A percentile compares a stretch with the other conserved stretches of the same genome.
These are phyloP conservation scores for Aspergillus coremiiformis DNA, from an alignment of 495 filamentous ascomycete genomes.

Conservation along the genomic window DNA sequence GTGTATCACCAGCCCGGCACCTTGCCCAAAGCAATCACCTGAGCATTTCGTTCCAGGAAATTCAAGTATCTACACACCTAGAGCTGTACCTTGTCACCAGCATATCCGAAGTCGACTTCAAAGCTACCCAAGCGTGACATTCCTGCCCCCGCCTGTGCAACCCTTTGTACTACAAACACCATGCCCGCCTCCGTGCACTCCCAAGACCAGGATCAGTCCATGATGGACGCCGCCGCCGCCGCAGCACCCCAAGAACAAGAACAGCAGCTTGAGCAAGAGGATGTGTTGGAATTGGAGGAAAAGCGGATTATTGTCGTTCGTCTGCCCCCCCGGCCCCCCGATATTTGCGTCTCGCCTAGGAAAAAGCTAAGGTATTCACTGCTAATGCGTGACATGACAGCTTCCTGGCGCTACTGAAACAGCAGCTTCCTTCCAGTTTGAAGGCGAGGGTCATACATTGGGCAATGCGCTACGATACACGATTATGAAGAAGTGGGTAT, in stretches of 20 bases:
- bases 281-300: slow-evolving; percentile 39
- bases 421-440: slow-evolving; percentile 79
- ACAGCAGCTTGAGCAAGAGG: slow-evolving; percentile 35
- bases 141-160: neutral
- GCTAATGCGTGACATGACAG: slow-evolving; percentile 26
- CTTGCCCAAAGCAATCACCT: neutral
- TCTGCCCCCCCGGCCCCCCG: slow-evolving; percentile 2
- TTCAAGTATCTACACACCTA: no score
- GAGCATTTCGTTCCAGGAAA: neutral
- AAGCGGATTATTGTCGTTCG: slow-evolving; percentile 52
- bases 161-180: slow-evolving; percentile 2
- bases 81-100: neutral
- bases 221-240: slow-evolving; percentile 37
- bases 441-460: slow-evolving; percentile 86
- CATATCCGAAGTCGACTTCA: neutral
- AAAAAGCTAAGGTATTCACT: neutral
- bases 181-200: slow-evolving; percentile 42
- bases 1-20: neutral
- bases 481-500: slow-evolving; percentile 93
- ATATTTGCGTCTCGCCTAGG: neutral
- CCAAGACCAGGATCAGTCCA: slow-evolving; percentile 43
- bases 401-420: slow-evolving; percentile 64
- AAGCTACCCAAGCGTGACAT: neutral
- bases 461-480: slow-evolving; percentile 90
- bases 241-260: slow-evolving; percentile 30